Base-by-base conservation (phyloP, 345 rosid genomes). In the Moringa oleifera region DNA sequence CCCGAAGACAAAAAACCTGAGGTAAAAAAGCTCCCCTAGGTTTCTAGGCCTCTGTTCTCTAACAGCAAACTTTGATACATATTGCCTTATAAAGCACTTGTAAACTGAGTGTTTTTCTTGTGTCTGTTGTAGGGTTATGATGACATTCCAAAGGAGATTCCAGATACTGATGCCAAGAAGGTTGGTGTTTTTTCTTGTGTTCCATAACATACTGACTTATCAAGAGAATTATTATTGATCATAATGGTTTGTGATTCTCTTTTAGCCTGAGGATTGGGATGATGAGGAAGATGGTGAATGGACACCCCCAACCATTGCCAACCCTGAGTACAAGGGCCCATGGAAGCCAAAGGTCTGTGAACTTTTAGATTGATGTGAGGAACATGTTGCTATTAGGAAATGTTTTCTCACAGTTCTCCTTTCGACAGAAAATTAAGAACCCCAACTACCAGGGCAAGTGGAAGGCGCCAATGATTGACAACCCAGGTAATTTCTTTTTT, bases 221-320 rank as follows among this genome's bases (percentile, higher is more conserved):
- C 20, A 23, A 41, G 15, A 18, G 53, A 51, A 18, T 49, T 31
- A 21, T 50, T 55, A 25, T 61, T 73, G 4, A 71, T 63, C 59
- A 37, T 64, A 24, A 33, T 53, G 17, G 46, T 51, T 54, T 59
- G 16, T 19, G 13, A 31, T 22, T 60, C 33, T n/a, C n/a, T n/a
- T n/a, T n/a, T 73, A 95, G 99, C 99, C 99, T 57, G 98, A 95
- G 67, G 98, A 91, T 74, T 95, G 99, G 99, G 96, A 95, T 79
- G 99, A 91, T 6, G 96, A 95, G 74, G 99, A 95, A 77, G 99
- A 95, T 80, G 98, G 98, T 81, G 99, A 90, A 71, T 95, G 99
- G 99, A 85, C 95, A 50, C 74, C 88, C 58, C 93, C 99, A n/a
- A 95, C 99, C 54, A 84, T 89, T 57, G 69, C 96, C 62, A 95